Conservation (phyloP, 805 yeast species). For the Pichia sporocuriosa region DNA sequence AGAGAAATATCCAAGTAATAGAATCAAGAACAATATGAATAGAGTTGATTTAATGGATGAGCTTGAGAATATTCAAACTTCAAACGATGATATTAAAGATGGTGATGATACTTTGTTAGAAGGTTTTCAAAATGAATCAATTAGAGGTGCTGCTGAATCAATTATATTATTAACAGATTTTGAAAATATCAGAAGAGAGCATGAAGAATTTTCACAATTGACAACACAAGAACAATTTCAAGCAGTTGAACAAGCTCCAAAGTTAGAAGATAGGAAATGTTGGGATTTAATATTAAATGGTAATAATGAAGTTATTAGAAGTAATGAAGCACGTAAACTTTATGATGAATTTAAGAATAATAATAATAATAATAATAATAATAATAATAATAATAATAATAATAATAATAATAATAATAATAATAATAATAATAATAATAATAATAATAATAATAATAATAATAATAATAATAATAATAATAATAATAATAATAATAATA, state of each 20-base stretch:
- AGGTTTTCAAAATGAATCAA: constrained; percentile 4
- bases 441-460: no score
- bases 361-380: no score
- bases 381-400: no score
- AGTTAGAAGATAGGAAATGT: constrained; percentile 11
- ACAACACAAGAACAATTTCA: constrained; percentile 5
- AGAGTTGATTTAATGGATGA: constrained; percentile 2
- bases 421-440: no score
- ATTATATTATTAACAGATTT: constrained; percentile 8
- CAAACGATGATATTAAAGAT: not conserved
- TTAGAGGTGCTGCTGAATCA: constrained; percentile 7
- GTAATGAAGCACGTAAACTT: constrained; percentile 5
- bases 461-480: no score
- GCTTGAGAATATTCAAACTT: not conserved
- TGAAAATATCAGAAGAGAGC: constrained; percentile 8
- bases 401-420: no score
- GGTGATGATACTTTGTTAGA: not conserved
- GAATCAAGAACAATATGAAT: constrained; percentile 18
- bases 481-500: no score
- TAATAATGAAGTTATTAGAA: constrained; percentile 5
- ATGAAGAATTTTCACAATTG: constrained; percentile 9
- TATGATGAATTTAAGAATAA: not conserved
- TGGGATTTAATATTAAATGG: constrained; percentile 13
- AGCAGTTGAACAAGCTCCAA: constrained; percentile 9
- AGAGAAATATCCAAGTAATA: constrained; percentile 21